A percentile compares a stretch with the other conserved stretches of the same genome.
Evolutionary conservation across 116 monocot species (phyloP).

Genomic region (Papilionanthe hybrid): DNA sequence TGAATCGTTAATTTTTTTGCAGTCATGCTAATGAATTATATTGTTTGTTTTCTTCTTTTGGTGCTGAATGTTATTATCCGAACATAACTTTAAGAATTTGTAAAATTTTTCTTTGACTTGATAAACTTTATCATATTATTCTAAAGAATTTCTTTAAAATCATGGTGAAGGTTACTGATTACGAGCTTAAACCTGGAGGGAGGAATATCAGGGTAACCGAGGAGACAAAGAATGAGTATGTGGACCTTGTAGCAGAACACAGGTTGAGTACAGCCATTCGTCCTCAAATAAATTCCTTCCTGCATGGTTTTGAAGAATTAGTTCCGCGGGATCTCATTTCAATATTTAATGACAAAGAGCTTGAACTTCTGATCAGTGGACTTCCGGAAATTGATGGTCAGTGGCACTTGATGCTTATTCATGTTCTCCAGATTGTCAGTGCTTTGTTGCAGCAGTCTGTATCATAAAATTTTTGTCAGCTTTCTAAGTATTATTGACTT

Average conservation of each 20-base stretch:
- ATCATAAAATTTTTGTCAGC: neutral
- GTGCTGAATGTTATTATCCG: too few species aligned
- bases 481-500: neutral
- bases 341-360: slow-evolving; percentile 56
- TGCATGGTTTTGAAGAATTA: slow-evolving; percentile 56
- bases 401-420: slow-evolving; percentile 9
- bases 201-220: slow-evolving; percentile 56
- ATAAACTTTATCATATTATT: too few species aligned
- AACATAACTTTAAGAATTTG: too few species aligned
- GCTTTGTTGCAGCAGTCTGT: neutral
- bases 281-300: slow-evolving; percentile 59
- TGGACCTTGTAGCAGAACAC: slow-evolving; percentile 63
- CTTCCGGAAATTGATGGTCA: slow-evolving; percentile 64
- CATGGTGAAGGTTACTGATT: slow-evolving; percentile 45
- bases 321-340: slow-evolving; percentile 45
- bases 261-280: slow-evolving; percentile 56
- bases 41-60: too few species aligned
- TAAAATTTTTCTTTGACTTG: too few species aligned
- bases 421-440: neutral
- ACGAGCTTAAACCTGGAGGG: slow-evolving; percentile 66
- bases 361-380: slow-evolving; percentile 62
- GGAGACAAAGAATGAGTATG: slow-evolving; percentile 63
- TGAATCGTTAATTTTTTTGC: too few species aligned
- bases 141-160: neutral
- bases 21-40: too few species aligned